These are phyloP conservation scores for Sphagnum tenellum DNA, from an alignment of 225 moss, liverwort and hornwort genomes.

Conservation along the genomic window DNA sequence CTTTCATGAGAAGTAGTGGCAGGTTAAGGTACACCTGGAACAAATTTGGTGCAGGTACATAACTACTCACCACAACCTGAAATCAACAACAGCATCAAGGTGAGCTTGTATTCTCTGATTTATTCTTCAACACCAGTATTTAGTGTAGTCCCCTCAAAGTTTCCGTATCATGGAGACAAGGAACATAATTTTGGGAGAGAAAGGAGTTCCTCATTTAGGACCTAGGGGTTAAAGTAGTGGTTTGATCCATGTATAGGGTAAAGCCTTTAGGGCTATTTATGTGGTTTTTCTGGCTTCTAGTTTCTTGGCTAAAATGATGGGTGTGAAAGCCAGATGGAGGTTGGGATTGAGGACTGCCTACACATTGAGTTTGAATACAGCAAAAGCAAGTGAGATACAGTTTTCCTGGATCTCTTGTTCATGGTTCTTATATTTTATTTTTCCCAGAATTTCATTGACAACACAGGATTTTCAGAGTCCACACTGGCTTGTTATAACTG, in stretches of 20 bases:
- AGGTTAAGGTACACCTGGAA: neutral
- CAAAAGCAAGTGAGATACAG: conserved; percentile 81
- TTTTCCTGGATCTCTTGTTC: neutral
- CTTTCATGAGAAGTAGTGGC: no score
- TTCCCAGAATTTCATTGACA: no score
- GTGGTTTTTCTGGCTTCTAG: no score
- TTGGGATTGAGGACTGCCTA: conserved; percentile 97
- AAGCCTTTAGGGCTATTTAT: no score
- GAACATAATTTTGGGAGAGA: no score
- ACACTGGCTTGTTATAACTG: neutral
- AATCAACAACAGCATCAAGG: conserved; percentile 89
- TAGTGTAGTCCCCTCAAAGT: no score
- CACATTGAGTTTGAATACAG: conserved; percentile 99
- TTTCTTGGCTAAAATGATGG: neutral
- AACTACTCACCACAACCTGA: conserved; percentile 85
- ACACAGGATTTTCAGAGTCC: neutral
- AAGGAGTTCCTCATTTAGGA: no score
- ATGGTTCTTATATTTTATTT: neutral
- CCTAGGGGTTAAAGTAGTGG: no score
- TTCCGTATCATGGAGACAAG: no score
- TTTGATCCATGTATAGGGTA: no score
- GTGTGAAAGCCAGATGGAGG: conserved; percentile 72
- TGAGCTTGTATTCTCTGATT: conserved; percentile 6
- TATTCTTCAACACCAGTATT: no score
- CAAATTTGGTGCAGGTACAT: conserved; percentile 41